A percentile compares a stretch with the other conserved stretches of the same genome.
These are phyloP conservation scores for Trypanosoma theileri DNA, from an alignment of 208 protist genomes.

Conservation along the genomic window DNA sequence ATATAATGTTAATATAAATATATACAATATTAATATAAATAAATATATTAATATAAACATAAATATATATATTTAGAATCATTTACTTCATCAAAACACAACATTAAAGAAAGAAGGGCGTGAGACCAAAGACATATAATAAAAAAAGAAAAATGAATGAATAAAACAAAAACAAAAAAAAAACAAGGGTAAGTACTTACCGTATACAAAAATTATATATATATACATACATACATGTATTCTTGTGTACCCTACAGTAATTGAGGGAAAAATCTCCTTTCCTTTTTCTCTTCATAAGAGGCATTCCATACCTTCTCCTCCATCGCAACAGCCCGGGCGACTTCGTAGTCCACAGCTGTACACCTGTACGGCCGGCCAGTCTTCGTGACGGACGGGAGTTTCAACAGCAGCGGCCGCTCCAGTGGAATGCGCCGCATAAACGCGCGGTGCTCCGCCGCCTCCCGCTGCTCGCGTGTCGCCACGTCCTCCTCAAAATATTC, in stretches of 20 bases:
- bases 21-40: neutral
- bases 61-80: conserved; percentile 7
- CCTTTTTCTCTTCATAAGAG: neutral
- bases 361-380: conserved; percentile 2
- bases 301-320: conserved; percentile 3
- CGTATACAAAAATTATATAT: neutral
- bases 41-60: conserved; percentile 20
- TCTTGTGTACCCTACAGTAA: neutral
- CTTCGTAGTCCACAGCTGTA: conserved; percentile 16
- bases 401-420: conserved; percentile 9
- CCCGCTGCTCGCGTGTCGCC: neutral
- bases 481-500: conserved; percentile 15
- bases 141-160: neutral
- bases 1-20: conserved; percentile 17
- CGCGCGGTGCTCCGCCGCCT: conserved; percentile 11
- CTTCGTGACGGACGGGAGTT: conserved; percentile 16
- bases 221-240: neutral
- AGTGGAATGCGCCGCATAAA: conserved; percentile 17
- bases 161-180: neutral
- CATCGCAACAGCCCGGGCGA: conserved; percentile 14
- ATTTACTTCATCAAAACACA: neutral
- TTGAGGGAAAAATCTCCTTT: neutral
- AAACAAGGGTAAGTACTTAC: neutral
- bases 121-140: neutral
- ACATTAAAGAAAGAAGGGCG: neutral